Conservation (phyloP, 371 early-diverging fungal species). For the Lichtheimia corymbifera region DNA sequence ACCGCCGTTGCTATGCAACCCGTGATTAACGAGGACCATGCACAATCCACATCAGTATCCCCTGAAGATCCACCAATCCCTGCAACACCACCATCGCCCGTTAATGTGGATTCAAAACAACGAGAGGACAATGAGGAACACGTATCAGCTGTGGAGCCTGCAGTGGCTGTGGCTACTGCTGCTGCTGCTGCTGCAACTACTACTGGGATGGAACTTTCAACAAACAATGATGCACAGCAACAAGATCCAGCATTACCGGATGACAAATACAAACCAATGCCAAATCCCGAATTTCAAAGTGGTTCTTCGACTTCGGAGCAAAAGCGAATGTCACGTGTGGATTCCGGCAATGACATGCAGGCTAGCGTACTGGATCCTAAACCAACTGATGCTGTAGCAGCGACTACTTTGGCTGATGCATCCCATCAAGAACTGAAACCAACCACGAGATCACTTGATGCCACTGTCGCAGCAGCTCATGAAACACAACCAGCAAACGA, state of each 20-base stretch:
- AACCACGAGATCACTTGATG: background rate
- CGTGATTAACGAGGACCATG: background rate
- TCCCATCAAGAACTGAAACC: no score
- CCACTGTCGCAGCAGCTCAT: background rate
- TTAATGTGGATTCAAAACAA: no score
- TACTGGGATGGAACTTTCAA: background rate
- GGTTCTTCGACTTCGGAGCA: no score
- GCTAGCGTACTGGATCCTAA: background rate
- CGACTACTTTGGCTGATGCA: background rate
- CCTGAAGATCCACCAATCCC: conserved; percentile 8
- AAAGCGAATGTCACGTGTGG: conserved; percentile 5
- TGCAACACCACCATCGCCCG: conserved; percentile 2
- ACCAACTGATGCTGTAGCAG: background rate
- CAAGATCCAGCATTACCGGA: background rate
- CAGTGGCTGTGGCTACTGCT: background rate
- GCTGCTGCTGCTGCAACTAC: background rate
- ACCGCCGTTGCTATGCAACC: background rate
- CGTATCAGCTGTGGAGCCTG: background rate
- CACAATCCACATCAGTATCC: conserved; percentile 4
- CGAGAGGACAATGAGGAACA: no score
- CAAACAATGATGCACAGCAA: background rate
- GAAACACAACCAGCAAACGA: background rate
- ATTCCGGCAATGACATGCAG: conserved; percentile 12
- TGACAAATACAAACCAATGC: conserved; percentile 17
- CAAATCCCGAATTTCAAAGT: conserved; percentile 16